phyloP scores from a whole-genome alignment of 2,329 filamentous ascomycete genomes.

The Aaosphaeria arxii region DNA sequence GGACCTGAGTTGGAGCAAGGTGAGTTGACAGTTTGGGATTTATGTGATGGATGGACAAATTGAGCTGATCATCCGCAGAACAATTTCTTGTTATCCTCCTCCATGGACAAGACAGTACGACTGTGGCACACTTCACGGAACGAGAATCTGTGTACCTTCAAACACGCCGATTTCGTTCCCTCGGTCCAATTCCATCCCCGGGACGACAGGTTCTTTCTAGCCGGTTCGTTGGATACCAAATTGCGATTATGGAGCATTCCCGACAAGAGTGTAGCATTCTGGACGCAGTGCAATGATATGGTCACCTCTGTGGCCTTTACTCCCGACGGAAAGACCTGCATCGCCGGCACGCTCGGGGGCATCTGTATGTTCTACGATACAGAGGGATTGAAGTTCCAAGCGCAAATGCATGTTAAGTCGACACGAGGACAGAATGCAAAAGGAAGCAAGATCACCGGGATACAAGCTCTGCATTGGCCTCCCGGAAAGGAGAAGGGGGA shows the following conservation, averaged over 20 bases:
- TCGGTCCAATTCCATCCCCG: slow-evolving; percentile 91
- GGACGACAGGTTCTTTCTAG: slow-evolving; percentile 95
- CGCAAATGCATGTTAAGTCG: slow-evolving; percentile 90
- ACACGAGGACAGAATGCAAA: slow-evolving; percentile 91
- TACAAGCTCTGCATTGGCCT: slow-evolving; percentile 68
- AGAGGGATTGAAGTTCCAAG: slow-evolving; percentile 77
- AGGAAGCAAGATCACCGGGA: slow-evolving; percentile 95
- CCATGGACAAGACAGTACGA: slow-evolving; percentile 96
- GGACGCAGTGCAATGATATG: slow-evolving; percentile 74
- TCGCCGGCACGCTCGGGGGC: slow-evolving; percentile 83
- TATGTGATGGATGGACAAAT: not conserved
- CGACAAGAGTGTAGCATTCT: slow-evolving; percentile 87
- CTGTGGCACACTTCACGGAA: slow-evolving; percentile 85
- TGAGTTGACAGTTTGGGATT: slow-evolving; percentile 22
- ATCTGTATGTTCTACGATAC: slow-evolving; percentile 91
- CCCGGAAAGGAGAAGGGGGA: slow-evolving; percentile 59
- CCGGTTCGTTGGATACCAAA: slow-evolving; percentile 85
- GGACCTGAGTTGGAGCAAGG: slow-evolving; percentile 95
- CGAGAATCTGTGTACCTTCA: slow-evolving; percentile 90
- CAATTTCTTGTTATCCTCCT: slow-evolving; percentile 91
- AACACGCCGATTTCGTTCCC: slow-evolving; percentile 92
- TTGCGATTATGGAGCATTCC: slow-evolving; percentile 94
- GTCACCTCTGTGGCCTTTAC: slow-evolving; percentile 94
- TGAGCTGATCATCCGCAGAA: slow-evolving; percentile 52
- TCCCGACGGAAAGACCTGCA: slow-evolving; percentile 83